These are phyloP conservation scores for Sinapis alba DNA, from an alignment of 441 rosid species.

Conservation along the genomic window DNA sequence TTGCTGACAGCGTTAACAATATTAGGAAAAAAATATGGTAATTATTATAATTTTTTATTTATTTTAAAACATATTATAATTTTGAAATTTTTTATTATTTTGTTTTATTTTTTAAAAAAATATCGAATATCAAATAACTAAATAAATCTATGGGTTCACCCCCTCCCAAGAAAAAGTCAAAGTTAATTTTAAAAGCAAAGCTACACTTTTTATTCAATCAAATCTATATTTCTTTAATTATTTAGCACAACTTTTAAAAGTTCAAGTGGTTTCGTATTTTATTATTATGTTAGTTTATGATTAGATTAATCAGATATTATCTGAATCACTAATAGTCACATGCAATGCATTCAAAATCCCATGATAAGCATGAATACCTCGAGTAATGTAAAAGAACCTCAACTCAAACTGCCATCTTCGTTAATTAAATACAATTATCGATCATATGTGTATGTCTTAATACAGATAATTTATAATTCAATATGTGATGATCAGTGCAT, in stretches of 20 bases:
- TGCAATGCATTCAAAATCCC: conserved; percentile 39
- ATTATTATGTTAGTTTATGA: not conserved
- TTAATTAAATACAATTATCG: conserved; percentile 2
- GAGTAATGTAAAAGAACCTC: conserved; percentile 27
- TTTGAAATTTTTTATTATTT: too few species aligned
- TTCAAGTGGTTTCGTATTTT: not conserved
- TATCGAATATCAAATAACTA: too few species aligned
- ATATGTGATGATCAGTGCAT: conserved; percentile 16
- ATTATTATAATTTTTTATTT: too few species aligned
- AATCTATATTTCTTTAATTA: not conserved
- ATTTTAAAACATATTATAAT: too few species aligned
- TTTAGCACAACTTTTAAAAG: not conserved
- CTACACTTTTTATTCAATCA: not conserved
- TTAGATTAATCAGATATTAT: not conserved
- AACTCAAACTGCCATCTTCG: conserved; percentile 16
- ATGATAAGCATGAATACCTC: conserved; percentile 29
- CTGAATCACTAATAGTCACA: conserved; percentile 21
- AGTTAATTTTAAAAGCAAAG: not conserved
- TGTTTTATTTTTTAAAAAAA: too few species aligned
- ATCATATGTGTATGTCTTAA: conserved; percentile 29
- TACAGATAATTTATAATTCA: conserved; percentile 16
- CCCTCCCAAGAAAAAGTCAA: too few species aligned
- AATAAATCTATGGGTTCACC: too few species aligned
- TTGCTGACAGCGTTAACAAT: too few species aligned
- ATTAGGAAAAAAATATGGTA: too few species aligned